Percentiles rank a stretch among this genome's conserved stretches.
These are phyloP conservation scores for Myxozyma udenii DNA, from an alignment of 805 yeast species.

Conservation along the genomic window DNA sequence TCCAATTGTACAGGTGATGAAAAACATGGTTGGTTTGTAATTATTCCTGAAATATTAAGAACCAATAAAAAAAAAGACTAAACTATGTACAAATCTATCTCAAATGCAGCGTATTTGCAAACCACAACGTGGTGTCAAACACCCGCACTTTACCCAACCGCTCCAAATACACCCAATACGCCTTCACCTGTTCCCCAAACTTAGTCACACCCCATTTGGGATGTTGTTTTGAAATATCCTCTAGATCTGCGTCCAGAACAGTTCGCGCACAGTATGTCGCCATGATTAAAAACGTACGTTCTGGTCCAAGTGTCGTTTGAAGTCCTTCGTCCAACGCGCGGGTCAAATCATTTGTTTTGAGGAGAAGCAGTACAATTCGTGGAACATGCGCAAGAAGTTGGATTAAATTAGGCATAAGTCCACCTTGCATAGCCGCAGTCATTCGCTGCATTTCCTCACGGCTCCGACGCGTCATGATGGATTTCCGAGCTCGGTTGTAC, in stretches of 20 bases:
- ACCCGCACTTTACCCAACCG: conserved; percentile 10
- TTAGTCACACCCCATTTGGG: not conserved
- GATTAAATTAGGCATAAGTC: conserved; percentile 73
- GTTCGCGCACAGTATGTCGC: conserved; percentile 84
- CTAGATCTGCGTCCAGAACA: conserved; percentile 57
- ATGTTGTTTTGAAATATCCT: conserved; percentile 1
- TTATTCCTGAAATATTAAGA: not conserved
- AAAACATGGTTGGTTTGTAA: conserved; percentile 47
- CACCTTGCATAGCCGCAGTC: conserved; percentile 59
- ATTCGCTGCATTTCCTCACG: conserved; percentile 64
- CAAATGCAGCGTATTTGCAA: conserved; percentile 3
- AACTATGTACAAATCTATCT: not conserved
- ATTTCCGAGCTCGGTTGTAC: conserved; percentile 60
- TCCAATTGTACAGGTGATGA: conserved; percentile 50
- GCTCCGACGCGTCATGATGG: conserved; percentile 53
- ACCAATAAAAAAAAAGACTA: not conserved
- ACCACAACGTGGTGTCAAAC: conserved; percentile 17
- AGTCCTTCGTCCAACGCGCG: conserved; percentile 82
- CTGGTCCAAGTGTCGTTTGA: conserved; percentile 79
- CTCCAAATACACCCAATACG: conserved; percentile 9
- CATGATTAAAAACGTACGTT: conserved; percentile 82
- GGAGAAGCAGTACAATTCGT: conserved; percentile 73
- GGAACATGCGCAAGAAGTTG: conserved; percentile 75
- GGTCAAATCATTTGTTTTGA: conserved; percentile 92
- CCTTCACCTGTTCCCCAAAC: not conserved